phyloP scores from a whole-genome alignment of 2,329 filamentous ascomycete genomes.

The Apiospora arundinis region DNA sequence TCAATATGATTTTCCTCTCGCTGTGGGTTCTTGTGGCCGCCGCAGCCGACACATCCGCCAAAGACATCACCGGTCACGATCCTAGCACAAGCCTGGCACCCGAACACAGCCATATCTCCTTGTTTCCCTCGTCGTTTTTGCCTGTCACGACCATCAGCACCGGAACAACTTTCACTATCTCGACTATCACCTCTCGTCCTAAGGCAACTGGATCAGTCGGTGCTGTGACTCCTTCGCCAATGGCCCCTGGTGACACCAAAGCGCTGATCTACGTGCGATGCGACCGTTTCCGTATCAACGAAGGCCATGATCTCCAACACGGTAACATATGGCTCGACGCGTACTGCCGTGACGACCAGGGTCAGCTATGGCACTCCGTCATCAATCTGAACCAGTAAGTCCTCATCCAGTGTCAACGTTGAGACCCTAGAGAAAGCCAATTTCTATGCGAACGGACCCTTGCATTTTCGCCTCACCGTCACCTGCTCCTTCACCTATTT shows the following conservation, averaged over 20 bases:
- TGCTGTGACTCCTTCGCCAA: neutral
- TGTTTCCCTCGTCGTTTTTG: neutral
- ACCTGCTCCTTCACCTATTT: no score
- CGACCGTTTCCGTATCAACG: neutral
- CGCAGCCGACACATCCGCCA: neutral
- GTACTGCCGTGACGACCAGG: neutral
- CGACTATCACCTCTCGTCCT: neutral
- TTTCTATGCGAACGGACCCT: neutral
- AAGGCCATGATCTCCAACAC: neutral
- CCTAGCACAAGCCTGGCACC: neutral
- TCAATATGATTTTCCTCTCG: no score
- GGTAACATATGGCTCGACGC: conserved; percentile 6
- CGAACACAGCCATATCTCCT: neutral
- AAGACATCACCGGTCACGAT: neutral
- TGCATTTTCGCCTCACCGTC: neutral
- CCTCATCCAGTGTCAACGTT: neutral
- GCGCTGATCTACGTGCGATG: neutral
- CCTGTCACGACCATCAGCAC: neutral
- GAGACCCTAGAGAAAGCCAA: neutral
- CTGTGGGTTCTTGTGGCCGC: neutral
- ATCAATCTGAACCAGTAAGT: neutral
- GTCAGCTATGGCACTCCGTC: neutral
- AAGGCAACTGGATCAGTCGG: neutral
- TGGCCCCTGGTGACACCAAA: neutral
- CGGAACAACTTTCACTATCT: neutral